These are phyloP conservation scores for Chlamydomonas incerta DNA, from an alignment of 139 green algal species.

Conservation along the genomic window DNA sequence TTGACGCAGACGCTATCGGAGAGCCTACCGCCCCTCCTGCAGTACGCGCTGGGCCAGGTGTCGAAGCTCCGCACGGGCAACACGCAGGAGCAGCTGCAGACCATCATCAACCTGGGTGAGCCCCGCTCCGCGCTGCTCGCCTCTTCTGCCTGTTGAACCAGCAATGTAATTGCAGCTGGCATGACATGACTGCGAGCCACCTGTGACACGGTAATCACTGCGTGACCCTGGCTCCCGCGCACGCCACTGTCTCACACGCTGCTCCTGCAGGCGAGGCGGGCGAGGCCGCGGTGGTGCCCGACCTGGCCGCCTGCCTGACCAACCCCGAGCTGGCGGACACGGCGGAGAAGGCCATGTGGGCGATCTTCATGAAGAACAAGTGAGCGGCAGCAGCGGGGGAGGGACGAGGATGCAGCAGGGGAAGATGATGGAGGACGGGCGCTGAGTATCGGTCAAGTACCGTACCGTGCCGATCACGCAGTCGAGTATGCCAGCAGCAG, in stretches of 20 bases:
- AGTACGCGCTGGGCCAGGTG: conserved; percentile 49
- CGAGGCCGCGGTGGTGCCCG: conserved; percentile 50
- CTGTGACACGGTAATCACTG: too few relatives aligned
- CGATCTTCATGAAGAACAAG: conserved; percentile 58
- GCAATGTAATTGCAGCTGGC: too few relatives aligned
- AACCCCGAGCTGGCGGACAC: conserved; percentile 45
- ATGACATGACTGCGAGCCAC: too few relatives aligned
- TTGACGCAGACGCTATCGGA: conserved; percentile 22
- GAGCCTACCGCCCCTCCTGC: conserved; percentile 38
- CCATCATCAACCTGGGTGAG: conserved; percentile 38
- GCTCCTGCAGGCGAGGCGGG: conserved; percentile 50
- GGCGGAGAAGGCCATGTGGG: conserved; percentile 65
- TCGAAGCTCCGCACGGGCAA: conserved; percentile 3
- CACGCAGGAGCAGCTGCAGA: conserved; percentile 34
- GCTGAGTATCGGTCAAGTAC: too few relatives aligned
- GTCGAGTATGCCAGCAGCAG: too few relatives aligned
- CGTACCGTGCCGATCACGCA: too few relatives aligned
- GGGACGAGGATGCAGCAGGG: background rate
- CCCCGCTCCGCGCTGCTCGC: background rate
- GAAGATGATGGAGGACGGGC: background rate
- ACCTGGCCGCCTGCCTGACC: conserved; percentile 53
- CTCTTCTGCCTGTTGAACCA: too few relatives aligned
- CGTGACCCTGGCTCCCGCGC: too few relatives aligned
- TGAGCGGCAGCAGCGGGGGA: background rate
- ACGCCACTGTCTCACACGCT: too few relatives aligned